These are phyloP conservation scores for Abelmoschus esculentus DNA, from an alignment of 345 rosid species.

Conservation along the genomic window DNA sequence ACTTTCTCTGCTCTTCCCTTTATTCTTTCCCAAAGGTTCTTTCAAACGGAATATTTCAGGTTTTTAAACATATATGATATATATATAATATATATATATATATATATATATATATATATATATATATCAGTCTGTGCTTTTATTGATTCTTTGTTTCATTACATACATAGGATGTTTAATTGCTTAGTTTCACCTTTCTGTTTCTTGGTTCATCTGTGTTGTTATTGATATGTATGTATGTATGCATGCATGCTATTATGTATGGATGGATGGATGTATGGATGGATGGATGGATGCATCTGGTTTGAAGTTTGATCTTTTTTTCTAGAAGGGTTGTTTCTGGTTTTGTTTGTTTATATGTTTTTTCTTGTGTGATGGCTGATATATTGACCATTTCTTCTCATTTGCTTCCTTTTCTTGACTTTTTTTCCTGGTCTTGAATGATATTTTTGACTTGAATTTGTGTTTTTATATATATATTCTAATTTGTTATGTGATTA, in stretches of 20 bases:
- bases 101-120: neutral
- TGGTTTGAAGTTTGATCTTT: neutral
- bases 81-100: neutral
- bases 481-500: neutral
- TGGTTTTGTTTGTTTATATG: neutral
- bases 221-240: neutral
- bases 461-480: neutral
- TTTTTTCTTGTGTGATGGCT: neutral
- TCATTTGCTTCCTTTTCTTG: neutral
- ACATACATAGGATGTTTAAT: neutral
- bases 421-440: neutral
- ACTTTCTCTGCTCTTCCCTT: neutral
- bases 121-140: neutral
- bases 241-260: neutral
- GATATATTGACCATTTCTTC: neutral
- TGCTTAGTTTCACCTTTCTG: neutral
- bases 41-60: neutral
- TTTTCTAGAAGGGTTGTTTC: neutral
- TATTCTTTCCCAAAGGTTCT: slow-evolving; percentile 7
- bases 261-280: neutral
- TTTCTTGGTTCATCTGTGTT: neutral
- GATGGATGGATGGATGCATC: neutral
- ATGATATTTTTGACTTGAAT: neutral
- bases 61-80: neutral
- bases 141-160: neutral